Evolutionary conservation across 768 basidiomycete genomes (phyloP), one percentile per base, ranked within the genome.

Genomic region (Gloeophyllum trabeum): DNA sequence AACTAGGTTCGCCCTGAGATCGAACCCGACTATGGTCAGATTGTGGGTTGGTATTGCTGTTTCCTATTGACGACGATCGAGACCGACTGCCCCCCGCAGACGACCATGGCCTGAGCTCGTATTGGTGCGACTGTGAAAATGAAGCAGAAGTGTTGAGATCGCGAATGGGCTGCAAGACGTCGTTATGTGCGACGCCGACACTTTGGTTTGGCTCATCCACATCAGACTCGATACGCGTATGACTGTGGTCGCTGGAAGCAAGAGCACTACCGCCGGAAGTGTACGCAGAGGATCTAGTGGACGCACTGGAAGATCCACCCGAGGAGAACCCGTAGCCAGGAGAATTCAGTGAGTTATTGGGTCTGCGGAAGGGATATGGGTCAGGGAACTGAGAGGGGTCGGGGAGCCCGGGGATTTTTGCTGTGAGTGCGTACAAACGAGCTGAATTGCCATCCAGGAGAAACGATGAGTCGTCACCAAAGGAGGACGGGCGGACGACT

Each of bases 201-300:
- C 69, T 69, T 23, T 71, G 56, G 39, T 65, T 57, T 34, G 75
- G 72, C 10, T 82, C 79, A 46, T 81, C 69, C 26, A 63, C 71
- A 16, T 65, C 69, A 4, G 79, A 73, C 23, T 66, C 79, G 50
- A 85, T 76, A 44, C 75, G 80, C 35, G 84, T 70, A 56, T 79
- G 73, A 18, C 70, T 68, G 42, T 70, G 77, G 59, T 87, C 84
- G 28, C 67, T 67, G 32, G 76, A 74, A 20, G 70, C 63, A 35
- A 74, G 56, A 16, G 72, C 69, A 58, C 79, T 81, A 42, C 79
- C 80, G 16, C 76, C 75, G 59, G 71, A 80, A 19, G 82, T 81
- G 54, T 86, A 86, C 4, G 84, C 82, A 3, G 82, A 83, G 5
- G 85, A 86, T 39, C 84, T 72, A 5, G 81, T 75, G 4, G 83